Evolutionary conservation across 768 basidiomycete genomes (phyloP), one percentile per base, ranked within the genome.

Genomic region (Agaricus sinodeliciosus): DNA sequence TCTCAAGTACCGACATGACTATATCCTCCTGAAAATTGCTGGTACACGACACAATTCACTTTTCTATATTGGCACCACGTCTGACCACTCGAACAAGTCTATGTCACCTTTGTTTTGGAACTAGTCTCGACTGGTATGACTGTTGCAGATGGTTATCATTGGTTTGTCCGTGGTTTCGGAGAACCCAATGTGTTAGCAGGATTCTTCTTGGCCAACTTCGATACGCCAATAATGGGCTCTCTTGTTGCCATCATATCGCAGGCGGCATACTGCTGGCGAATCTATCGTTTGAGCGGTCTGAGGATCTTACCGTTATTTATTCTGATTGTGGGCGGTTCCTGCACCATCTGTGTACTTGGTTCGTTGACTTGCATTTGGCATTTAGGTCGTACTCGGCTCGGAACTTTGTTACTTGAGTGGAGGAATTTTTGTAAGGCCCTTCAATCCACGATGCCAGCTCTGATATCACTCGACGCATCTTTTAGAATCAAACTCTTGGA

Each of bases 151-250:
- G 52, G 52, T 7, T 54, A 47, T 18, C 52, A 54, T 22, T 54
- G 52, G 52, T 54, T 54, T 35, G 52, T 54, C 7, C 47, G 15
- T n/a, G 52, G 52, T 1, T 54, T 42, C n/a, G 52, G 52, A 15
- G 39, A 54, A 19, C 40, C 35, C 27, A 31, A 48, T 13, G 13
- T 13, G 8, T 40, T 54, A 4, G 37, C 12, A 9, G 52, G 42
- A 28, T 54, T 47, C 22, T 54, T 41, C 45, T 31, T 49, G 40
- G 48, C 48, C 11, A 49, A 49, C 25, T 41, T 49, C 16, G 48
- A 49, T 26, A 12, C 39, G 13, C 48, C 48, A 2, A 49, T 49
- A n/a, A 41, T 49, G 39, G 41, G 48, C 26, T 22, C 34, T 28
- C 16, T 49, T 3, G 41, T 49, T 9, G 48, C 48, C 16, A 9